Conservation (phyloP, 805 yeast genomes). For the Yamadazyma sp. region DNA sequence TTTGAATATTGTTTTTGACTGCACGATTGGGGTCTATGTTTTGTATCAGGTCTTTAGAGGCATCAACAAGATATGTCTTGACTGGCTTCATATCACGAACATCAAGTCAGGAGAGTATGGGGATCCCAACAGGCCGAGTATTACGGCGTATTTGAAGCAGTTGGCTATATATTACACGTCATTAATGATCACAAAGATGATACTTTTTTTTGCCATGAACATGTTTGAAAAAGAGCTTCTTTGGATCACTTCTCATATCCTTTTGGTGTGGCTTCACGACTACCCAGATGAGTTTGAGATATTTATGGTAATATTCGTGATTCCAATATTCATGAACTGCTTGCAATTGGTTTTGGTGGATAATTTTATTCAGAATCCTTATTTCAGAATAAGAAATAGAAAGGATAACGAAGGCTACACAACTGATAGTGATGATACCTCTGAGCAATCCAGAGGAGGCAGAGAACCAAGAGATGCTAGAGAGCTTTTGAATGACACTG, state of each 20-base stretch:
- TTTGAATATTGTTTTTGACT: conserved; percentile 81
- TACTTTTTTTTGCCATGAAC: conserved; percentile 62
- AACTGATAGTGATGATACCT: conserved; percentile 1
- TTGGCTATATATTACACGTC: conserved; percentile 66
- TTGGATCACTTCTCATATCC: conserved; percentile 63
- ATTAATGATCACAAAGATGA: conserved; percentile 61
- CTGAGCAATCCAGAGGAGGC: background rate
- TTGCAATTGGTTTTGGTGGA: conserved; percentile 74
- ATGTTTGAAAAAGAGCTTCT: conserved; percentile 54
- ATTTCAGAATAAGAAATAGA: conserved; percentile 7
- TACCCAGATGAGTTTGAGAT: conserved; percentile 78
- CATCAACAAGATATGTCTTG: conserved; percentile 44
- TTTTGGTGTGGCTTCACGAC: conserved; percentile 79
- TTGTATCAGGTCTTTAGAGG: conserved; percentile 52
- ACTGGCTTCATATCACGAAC: conserved; percentile 39
- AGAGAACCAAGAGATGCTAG: background rate
- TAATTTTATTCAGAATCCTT: conserved; percentile 63
- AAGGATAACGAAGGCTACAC: background rate
- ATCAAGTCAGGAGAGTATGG: conserved; percentile 65
- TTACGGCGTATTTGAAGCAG: conserved; percentile 66
- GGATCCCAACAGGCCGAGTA: conserved; percentile 54
- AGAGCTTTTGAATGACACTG: too few species aligned
- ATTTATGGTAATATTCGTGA: conserved; percentile 80
- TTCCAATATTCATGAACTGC: conserved; percentile 71
- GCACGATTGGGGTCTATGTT: conserved; percentile 90